Conservation (phyloP, 306 rosid genomes). For the Acmispon strigosus region DNA sequence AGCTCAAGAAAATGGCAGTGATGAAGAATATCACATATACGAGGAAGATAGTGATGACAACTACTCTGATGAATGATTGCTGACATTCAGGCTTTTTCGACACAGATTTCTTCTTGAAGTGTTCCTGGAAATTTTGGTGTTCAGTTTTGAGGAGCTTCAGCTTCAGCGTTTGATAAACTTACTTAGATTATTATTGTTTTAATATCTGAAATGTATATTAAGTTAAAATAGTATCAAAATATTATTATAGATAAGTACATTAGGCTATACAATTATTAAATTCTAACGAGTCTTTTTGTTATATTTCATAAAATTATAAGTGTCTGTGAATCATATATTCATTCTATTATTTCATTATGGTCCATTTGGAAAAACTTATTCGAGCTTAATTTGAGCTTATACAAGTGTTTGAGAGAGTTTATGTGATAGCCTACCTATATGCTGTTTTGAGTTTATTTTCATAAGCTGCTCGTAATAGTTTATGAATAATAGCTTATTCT, state of each 20-base stretch:
- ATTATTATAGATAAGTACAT: not conserved
- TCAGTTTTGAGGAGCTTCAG: not conserved
- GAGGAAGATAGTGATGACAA: slow-evolving; percentile 53
- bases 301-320: not conserved
- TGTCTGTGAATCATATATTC: too few species aligned
- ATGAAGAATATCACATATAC: slow-evolving; percentile 63
- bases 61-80: slow-evolving; percentile 35
- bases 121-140: not conserved
- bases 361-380: too few species aligned
- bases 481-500: too few species aligned
- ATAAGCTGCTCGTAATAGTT: too few species aligned
- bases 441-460: too few species aligned
- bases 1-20: slow-evolving; percentile 34
- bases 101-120: not conserved
- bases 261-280: not conserved
- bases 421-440: too few species aligned
- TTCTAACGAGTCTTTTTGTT: not conserved
- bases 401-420: too few species aligned
- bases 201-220: not conserved
- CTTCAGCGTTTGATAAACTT: not conserved
- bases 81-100: not conserved
- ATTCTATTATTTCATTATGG: too few species aligned
- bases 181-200: too few species aligned
- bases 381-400: too few species aligned
- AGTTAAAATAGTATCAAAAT: not conserved